Evolutionary conservation across 2,329 filamentous ascomycete species (phyloP), one percentile per base, ranked within the genome.

Genomic region (Bipolaris sorokiniana): DNA sequence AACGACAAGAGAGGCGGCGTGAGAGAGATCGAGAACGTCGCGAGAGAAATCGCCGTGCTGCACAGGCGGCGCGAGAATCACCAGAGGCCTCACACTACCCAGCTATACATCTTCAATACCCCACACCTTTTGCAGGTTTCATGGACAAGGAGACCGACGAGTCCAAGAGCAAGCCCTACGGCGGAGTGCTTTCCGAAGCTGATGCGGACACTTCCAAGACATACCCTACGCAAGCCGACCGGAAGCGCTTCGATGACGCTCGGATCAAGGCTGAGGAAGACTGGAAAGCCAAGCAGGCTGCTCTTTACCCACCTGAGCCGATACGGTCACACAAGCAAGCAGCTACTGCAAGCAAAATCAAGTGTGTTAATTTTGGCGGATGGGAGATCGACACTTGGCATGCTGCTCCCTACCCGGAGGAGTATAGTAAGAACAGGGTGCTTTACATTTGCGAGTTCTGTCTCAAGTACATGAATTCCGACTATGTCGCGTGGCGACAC

Each of bases 361-460:
- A 98, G 76, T 97, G 93, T 78, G 97, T 99, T 79, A 95, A 97
- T 70, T 98, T 99, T 78, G 95, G 95, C 44, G 92, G 92, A 49
- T 96, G 90, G 83, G 95, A 99, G 76, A 99, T 99, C 67, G 95
- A 99, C 74, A 99, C 95, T 3, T 98, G 95, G 93, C 97, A 99
- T 78, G 94, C 95, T 28, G 95, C 95, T 37, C 96, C 95, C 11
- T 99, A 99, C 74, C 95, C 95, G 0, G 95, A 97, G 74, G 95
- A 99, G 78, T 99, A 99, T 81, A 98, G 92, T 75, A 88, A 94
- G 63, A 98, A 99, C 73, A 89, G 91, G 28, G 90, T 97, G 36
- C 84, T 99, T n/a, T 98, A 97, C 78, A 98, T 99, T 62, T 99
- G 95, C 82, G 96, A 99, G 76, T 99, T 98, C 77, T 99, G 95